phyloP scores from a whole-genome alignment of 176 grass and related monocot species.

The barley (Hordeum vulgare) region DNA sequence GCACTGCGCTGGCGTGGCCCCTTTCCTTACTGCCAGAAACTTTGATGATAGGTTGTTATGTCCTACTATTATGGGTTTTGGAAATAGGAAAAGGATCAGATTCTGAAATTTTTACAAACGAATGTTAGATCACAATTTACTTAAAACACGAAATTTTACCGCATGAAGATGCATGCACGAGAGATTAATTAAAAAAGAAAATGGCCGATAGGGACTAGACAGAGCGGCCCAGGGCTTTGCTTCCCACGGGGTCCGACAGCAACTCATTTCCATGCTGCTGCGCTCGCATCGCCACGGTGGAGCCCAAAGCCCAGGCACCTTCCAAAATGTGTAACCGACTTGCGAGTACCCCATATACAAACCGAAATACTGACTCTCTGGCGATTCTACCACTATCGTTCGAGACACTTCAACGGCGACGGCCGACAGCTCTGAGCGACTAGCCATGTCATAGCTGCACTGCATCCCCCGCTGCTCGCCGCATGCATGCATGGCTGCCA shows the following conservation, averaged over 20 bases:
- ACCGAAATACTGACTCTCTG: too few relatives aligned
- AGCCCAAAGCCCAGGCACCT: neutral
- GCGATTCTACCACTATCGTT: too few relatives aligned
- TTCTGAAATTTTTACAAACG: neutral
- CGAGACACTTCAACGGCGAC: too few relatives aligned
- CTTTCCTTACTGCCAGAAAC: too few relatives aligned
- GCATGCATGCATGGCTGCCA: neutral
- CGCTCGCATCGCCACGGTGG: neutral
- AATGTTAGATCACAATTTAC: too few relatives aligned
- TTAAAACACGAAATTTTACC: too few relatives aligned
- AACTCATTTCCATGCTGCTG: neutral
- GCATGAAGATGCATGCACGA: neutral
- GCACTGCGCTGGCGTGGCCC: too few relatives aligned
- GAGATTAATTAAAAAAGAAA: neutral
- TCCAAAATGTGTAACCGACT: neutral
- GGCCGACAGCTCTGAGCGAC: too few relatives aligned
- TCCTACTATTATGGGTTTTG: too few relatives aligned
- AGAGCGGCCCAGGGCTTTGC: neutral
- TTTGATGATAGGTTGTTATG: too few relatives aligned
- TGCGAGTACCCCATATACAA: too few relatives aligned
- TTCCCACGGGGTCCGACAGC: neutral
- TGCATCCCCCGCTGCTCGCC: neutral
- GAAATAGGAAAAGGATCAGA: too few relatives aligned
- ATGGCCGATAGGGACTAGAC: slow-evolving; percentile 1
- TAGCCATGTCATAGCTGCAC: neutral